A percentile compares a stretch with the other conserved stretches of the same genome.
Evolutionary conservation across 345 rosid genomes (phyloP).

Genomic region (Gossypium thurberi): DNA sequence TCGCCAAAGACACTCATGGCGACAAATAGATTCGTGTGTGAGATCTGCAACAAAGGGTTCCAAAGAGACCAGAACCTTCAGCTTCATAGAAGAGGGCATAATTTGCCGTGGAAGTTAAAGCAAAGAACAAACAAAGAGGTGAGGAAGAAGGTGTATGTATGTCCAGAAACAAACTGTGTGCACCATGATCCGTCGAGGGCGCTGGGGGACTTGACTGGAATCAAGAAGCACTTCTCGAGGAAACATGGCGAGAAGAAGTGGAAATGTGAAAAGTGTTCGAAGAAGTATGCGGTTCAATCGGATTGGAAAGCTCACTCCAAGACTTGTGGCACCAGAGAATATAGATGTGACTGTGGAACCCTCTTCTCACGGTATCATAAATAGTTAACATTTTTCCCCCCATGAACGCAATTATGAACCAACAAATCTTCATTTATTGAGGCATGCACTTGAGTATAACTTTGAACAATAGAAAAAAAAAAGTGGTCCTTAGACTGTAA

Average conservation of each 20-base stretch:
- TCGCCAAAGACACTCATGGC: constrained; percentile 79
- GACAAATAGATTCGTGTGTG: constrained; percentile 57
- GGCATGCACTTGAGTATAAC: neutral
- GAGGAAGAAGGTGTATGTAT: constrained; percentile 49
- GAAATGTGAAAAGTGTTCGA: constrained; percentile 78
- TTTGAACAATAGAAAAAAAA: constrained; percentile 4
- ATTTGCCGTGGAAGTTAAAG: constrained; percentile 63
- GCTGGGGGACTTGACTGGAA: constrained; percentile 60
- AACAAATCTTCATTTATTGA: constrained; percentile 5
- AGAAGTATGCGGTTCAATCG: constrained; percentile 83
- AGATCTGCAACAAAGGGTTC: constrained; percentile 64
- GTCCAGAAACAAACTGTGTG: constrained; percentile 50
- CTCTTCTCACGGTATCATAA: constrained; percentile 69
- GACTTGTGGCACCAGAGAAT: constrained; percentile 80
- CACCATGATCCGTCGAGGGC: constrained; percentile 63
- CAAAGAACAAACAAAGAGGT: constrained; percentile 42
- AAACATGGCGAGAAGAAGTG: constrained; percentile 66
- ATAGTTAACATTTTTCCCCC: neutral
- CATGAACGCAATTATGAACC: neutral
- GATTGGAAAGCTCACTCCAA: constrained; percentile 95
- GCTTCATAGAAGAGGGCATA: constrained; percentile 63
- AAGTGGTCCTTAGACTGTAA: constrained; percentile 13
- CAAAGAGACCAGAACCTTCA: constrained; percentile 67
- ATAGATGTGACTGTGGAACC: constrained; percentile 87
- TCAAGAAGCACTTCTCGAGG: constrained; percentile 58